These are phyloP conservation scores for Lipomyces japonicus DNA, from an alignment of 805 yeast species.

Conservation along the genomic window DNA sequence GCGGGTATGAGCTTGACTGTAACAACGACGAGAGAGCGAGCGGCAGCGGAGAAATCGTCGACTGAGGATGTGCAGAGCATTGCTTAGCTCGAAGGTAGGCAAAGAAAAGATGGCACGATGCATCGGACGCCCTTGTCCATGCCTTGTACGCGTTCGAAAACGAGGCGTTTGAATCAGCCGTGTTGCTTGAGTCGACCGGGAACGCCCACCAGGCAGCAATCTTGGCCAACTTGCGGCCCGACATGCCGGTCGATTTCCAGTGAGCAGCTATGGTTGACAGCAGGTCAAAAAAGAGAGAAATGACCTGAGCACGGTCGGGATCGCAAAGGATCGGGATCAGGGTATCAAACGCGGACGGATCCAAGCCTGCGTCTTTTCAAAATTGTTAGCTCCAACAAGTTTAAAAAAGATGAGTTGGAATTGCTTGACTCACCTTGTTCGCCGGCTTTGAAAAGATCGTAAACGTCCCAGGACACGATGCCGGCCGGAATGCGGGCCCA, in stretches of 20 bases:
- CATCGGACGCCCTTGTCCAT: slow-evolving; percentile 82
- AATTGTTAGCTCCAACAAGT: background rate
- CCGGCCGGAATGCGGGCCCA: slow-evolving; percentile 82
- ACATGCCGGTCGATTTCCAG: slow-evolving; percentile 70
- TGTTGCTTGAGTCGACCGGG: too few relatives aligned
- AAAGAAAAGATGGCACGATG: slow-evolving; percentile 73
- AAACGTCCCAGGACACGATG: slow-evolving; percentile 82
- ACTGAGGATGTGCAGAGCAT: slow-evolving; percentile 1
- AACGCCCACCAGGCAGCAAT: slow-evolving; percentile 91
- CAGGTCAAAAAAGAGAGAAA: slow-evolving; percentile 80
- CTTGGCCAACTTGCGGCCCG: slow-evolving; percentile 74
- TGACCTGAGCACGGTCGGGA: slow-evolving; percentile 85
- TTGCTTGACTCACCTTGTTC: slow-evolving; percentile 41
- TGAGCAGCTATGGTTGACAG: slow-evolving; percentile 73
- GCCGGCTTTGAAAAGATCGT: slow-evolving; percentile 59
- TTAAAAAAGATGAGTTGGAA: background rate
- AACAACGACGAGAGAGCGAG: slow-evolving; percentile 22
- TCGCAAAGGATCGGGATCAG: slow-evolving; percentile 75
- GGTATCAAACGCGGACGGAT: slow-evolving; percentile 68
- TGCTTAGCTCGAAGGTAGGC: slow-evolving; percentile 62
- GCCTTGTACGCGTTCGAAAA: slow-evolving; percentile 62
- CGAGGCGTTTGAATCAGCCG: slow-evolving; percentile 39
- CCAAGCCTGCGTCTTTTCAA: slow-evolving; percentile 56
- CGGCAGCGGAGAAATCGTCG: slow-evolving; percentile 15
- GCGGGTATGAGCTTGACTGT: slow-evolving; percentile 15